Conservation (phyloP, 2,329 filamentous ascomycete genomes). For the Aureobasidium sp. region DNA sequence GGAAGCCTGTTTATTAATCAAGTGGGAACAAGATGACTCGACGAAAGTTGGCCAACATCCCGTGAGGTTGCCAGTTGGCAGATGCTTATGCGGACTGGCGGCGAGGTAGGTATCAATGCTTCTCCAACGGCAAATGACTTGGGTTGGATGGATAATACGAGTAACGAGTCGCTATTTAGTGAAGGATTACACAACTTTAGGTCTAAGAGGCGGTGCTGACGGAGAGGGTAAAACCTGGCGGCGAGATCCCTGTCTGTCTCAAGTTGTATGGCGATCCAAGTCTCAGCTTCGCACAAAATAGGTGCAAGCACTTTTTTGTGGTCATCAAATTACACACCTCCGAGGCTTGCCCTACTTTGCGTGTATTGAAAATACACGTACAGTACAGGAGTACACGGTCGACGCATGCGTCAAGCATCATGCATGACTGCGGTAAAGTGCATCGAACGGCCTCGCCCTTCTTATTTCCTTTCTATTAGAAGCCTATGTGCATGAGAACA, state of each 20-base stretch:
- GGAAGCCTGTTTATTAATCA: conserved; percentile 4
- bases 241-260: conserved; percentile 9
- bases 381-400: background rate
- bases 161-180: background rate
- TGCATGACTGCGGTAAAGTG: background rate
- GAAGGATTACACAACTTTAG: background rate
- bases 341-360: background rate
- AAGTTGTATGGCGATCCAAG: background rate
- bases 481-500: background rate
- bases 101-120: background rate
- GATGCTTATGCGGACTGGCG: background rate
- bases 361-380: background rate
- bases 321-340: background rate
- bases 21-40: background rate
- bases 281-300: background rate
- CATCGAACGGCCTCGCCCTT: background rate
- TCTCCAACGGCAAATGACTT: background rate
- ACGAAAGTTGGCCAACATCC: background rate
- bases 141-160: background rate
- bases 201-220: background rate
- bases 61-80: background rate
- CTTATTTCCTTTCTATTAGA: background rate
- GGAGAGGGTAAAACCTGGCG: conserved; percentile 2
- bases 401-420: background rate
- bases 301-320: background rate